These are phyloP conservation scores for Cubamyces sp. DNA, from an alignment of 768 basidiomycete genomes.

Conservation along the genomic window DNA sequence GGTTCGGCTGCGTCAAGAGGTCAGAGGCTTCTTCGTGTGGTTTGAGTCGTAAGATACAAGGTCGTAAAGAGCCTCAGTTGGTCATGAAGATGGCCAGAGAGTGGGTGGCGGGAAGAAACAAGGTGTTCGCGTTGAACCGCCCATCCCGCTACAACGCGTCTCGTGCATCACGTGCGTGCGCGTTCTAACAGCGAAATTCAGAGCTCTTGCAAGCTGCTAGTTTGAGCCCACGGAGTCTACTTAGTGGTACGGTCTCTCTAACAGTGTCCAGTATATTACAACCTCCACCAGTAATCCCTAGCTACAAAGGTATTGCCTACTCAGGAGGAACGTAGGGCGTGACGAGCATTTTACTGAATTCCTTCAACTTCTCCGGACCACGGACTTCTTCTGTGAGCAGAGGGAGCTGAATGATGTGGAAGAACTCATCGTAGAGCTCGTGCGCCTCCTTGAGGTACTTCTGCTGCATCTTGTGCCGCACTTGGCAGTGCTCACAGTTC, in stretches of 20 bases:
- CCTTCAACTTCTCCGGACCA: slow-evolving; percentile 89
- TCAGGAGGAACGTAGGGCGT: slow-evolving; percentile 66
- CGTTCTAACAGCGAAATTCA: not conserved
- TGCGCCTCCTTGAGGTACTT: slow-evolving; percentile 96
- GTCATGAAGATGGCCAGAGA: not conserved
- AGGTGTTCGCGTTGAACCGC: slow-evolving; percentile 14
- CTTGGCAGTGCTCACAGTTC: slow-evolving; percentile 93
- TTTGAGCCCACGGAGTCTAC: too few relatives aligned
- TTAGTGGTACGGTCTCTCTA: too few relatives aligned
- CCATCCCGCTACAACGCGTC: slow-evolving; percentile 10
- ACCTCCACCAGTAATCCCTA: slow-evolving; percentile 2
- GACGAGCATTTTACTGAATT: slow-evolving; percentile 92
- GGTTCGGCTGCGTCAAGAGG: too few relatives aligned
- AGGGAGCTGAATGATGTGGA: slow-evolving; percentile 94
- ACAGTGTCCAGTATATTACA: slow-evolving; percentile 18
- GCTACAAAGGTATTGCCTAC: slow-evolving; percentile 2
- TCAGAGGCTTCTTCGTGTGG: too few relatives aligned
- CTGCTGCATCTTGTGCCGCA: slow-evolving; percentile 97
- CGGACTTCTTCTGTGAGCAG: slow-evolving; percentile 96
- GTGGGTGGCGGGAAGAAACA: slow-evolving; percentile 11
- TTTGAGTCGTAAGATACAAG: not conserved
- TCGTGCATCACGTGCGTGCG: slow-evolving; percentile 11
- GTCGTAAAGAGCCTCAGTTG: not conserved
- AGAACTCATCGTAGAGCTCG: slow-evolving; percentile 97
- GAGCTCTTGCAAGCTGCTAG: not conserved